Evolutionary conservation across 192 early-diverging fungal genomes (phyloP).

Genomic region (Podila minutissima): DNA sequence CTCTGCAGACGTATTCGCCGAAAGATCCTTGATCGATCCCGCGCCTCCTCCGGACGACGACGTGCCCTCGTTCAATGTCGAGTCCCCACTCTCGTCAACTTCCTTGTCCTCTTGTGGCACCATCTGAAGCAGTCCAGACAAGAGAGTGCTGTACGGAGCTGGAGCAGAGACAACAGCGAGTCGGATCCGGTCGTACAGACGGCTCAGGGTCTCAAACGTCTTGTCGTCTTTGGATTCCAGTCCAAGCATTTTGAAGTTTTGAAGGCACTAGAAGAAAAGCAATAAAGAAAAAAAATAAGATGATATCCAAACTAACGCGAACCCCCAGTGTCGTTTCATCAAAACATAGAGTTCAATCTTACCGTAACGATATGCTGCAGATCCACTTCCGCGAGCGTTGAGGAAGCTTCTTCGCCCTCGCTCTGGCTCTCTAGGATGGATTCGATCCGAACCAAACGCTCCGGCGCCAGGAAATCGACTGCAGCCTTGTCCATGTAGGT

Average conservation of each 20-base stretch:
- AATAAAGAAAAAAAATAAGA: not conserved
- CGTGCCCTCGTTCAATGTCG: not conserved
- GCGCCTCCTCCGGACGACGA: not conserved
- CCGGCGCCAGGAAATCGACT: not conserved
- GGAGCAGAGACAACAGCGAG: not conserved
- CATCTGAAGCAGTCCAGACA: not conserved
- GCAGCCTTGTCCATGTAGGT: not conserved
- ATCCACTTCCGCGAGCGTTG: not conserved
- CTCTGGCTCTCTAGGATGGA: not conserved
- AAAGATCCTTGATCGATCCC: not conserved
- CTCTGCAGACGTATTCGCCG: not conserved
- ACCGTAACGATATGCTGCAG: not conserved
- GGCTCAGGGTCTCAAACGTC: not conserved
- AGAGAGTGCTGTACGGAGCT: not conserved
- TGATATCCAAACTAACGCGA: too few relatives aligned
- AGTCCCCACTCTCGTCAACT: slow-evolving; percentile 1
- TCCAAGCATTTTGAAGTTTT: slow-evolving; percentile 3
- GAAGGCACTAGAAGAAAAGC: slow-evolving; percentile 5
- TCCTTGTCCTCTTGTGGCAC: not conserved
- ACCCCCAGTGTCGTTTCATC: too few relatives aligned
- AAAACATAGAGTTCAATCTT: too few relatives aligned
- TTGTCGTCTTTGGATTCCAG: not conserved
- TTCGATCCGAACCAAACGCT: not conserved
- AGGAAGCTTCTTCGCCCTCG: not conserved
- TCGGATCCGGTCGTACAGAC: not conserved